Evolutionary conservation across 2,329 filamentous ascomycete genomes (phyloP), one percentile per base, ranked within the genome.

Genomic region (Colletotrichum chlorophyti): DNA sequence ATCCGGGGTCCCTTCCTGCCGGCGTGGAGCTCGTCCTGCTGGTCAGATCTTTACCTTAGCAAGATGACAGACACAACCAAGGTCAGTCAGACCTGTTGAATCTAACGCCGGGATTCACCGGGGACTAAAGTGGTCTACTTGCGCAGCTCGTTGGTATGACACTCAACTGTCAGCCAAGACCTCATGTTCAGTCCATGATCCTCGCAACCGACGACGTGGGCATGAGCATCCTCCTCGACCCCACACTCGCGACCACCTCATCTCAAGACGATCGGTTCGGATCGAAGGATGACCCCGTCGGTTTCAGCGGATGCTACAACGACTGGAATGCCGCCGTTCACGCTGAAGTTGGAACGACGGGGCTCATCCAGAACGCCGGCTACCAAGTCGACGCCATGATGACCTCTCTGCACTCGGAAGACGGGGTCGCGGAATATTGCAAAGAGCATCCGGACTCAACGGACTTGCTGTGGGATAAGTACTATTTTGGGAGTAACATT

Each of bases 1-100:
- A 59, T 75, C 7, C 65, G 73, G n/a, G 73, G 73, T 0, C 74
- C 74, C 0, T 76, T 75, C 61, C 37, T 74, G 11, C 73, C 73
- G 1, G 60, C 62, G 23, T 74, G 69, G 69, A 68, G 66, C 60
- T 40, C 60, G 12, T 58, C 47, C 19, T 76, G 74, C 64, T 76
- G 73, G 73, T 68, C 66, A 11, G 71, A 74, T 48, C 54, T 67
- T 14, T 75, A 67, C 40, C 62, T 74, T 6, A 53, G 58, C 9
- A 63, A 65, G 6, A 27, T 75, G n/a, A 72, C 66, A 6, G 65
- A 70, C n/a, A 57, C 61, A 40, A 63, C 63, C 29, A 73, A 71
- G 65, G 69, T 70, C 19, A 17, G 4, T 15, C n/a, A 21, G n/a
- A 19, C n/a, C n/a, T n/a, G n/a, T n/a, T n/a, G n/a, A n/a, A n/a